phyloP scores from a whole-genome alignment of 1,284 basidiomycete species.

The Wolfiporia cocos region DNA sequence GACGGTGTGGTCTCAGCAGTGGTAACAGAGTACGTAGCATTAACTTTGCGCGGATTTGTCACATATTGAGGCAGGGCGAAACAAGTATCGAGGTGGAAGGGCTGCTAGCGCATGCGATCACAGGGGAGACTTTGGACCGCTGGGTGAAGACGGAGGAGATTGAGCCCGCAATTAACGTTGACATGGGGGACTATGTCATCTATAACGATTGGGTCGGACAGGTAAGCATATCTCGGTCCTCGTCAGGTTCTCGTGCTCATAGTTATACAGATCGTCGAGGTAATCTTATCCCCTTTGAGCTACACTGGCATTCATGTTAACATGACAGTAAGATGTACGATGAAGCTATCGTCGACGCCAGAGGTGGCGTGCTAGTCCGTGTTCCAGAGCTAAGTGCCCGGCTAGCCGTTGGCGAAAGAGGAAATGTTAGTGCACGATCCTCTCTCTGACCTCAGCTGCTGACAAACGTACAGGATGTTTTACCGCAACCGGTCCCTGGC shows the following conservation, averaged over 20 bases:
- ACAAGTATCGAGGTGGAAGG: constrained; percentile 52
- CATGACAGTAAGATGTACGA: constrained; percentile 64
- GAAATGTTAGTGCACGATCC: constrained; percentile 39
- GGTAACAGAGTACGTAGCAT: constrained; percentile 37
- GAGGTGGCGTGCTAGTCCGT: constrained; percentile 52
- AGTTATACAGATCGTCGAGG: constrained; percentile 43
- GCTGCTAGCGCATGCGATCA: constrained; percentile 73
- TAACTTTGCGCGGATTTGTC: not conserved
- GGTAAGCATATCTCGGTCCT: constrained; percentile 35
- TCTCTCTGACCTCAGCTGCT: not conserved
- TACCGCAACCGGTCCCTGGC: constrained; percentile 44
- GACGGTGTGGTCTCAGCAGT: constrained; percentile 77
- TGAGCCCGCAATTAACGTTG: constrained; percentile 51
- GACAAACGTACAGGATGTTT: constrained; percentile 45
- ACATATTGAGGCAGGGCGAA: not conserved
- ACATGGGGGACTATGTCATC: constrained; percentile 79
- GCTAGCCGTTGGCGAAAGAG: constrained; percentile 65
- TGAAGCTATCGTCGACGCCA: constrained; percentile 67
- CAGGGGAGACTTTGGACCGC: constrained; percentile 48
- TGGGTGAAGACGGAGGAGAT: constrained; percentile 64
- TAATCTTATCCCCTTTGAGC: constrained; percentile 15
- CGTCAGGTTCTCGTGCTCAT: constrained; percentile 4
- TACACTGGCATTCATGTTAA: constrained; percentile 10
- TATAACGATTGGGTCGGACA: constrained; percentile 89
- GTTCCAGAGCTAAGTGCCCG: constrained; percentile 73